phyloP scores from a whole-genome alignment of 1,284 basidiomycete genomes.

The Puccinia polysora region DNA sequence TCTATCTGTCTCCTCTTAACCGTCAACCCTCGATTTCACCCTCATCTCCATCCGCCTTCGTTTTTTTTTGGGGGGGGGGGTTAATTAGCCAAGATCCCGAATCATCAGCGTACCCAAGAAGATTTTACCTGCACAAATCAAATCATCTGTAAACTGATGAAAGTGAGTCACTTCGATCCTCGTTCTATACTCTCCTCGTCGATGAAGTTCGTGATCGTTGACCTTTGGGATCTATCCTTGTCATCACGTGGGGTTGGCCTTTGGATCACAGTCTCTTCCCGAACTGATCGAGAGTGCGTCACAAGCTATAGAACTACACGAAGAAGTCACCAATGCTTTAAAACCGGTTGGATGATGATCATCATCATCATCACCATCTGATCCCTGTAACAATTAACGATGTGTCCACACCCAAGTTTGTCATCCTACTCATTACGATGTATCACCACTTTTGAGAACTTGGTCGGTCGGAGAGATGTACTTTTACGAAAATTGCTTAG shows the following conservation, averaged over 20 bases:
- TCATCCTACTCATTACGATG: no score
- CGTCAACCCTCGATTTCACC: background rate
- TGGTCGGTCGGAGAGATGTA: no score
- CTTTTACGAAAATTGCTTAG: no score
- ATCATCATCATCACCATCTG: no score
- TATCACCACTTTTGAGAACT: no score
- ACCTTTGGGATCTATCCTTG: background rate
- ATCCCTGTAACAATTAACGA: no score
- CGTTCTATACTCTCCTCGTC: background rate
- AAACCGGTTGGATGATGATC: slow-evolving; percentile 2
- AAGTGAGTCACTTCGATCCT: background rate
- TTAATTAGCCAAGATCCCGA: slow-evolving; percentile 5
- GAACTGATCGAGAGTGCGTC: slow-evolving; percentile 4
- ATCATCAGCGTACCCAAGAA: slow-evolving; percentile 13
- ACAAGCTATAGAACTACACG: slow-evolving; percentile 10
- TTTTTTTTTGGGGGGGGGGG: no score
- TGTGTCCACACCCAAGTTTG: no score
- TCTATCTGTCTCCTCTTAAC: background rate
- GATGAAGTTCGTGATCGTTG: no score
- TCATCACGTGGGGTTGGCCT: background rate
- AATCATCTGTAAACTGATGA: slow-evolving; percentile 2
- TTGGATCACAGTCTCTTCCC: background rate
- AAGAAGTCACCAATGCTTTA: slow-evolving; percentile 8
- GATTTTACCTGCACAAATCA: slow-evolving; percentile 5
- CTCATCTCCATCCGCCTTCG: background rate